A percentile compares a stretch with the other conserved stretches of the same genome.
These are phyloP conservation scores for Cyamopsis tetragonoloba DNA, from an alignment of 306 rosid species.

Conservation along the genomic window DNA sequence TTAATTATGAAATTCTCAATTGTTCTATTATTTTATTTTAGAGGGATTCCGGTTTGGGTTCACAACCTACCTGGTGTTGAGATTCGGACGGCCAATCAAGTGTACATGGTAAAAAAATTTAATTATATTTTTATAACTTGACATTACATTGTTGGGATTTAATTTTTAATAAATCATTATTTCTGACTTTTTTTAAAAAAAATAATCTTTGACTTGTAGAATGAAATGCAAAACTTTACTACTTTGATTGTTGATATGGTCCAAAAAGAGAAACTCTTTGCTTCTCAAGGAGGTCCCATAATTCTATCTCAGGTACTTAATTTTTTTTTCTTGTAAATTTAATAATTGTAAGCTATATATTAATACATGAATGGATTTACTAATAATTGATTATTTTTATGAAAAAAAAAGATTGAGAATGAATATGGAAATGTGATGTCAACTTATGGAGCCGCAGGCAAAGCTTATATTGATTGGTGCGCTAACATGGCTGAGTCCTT, in stretches of 20 bases:
- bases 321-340: not conserved
- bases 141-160: not conserved
- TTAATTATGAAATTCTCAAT: not conserved
- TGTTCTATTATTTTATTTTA: not conserved
- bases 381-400: not conserved
- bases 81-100: conserved; percentile 43
- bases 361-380: too few species aligned
- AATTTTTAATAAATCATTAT: not conserved
- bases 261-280: conserved; percentile 47
- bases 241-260: conserved; percentile 37
- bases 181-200: not conserved
- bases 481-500: conserved; percentile 42
- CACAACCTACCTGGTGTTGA: conserved; percentile 49
- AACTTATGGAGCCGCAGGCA: conserved; percentile 46
- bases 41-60: conserved; percentile 59
- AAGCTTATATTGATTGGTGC: conserved; percentile 45
- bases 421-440: conserved; percentile 51
- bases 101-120: conserved; percentile 40
- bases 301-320: conserved; percentile 44
- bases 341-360: too few species aligned
- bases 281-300: conserved; percentile 58
- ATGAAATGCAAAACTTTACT: conserved; percentile 27
- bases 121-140: not conserved
- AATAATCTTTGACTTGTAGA: not conserved
- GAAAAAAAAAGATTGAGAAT: conserved; percentile 41